Conservation (phyloP, 73 alveolate species). For the Symbiodinium pilosum region DNA sequence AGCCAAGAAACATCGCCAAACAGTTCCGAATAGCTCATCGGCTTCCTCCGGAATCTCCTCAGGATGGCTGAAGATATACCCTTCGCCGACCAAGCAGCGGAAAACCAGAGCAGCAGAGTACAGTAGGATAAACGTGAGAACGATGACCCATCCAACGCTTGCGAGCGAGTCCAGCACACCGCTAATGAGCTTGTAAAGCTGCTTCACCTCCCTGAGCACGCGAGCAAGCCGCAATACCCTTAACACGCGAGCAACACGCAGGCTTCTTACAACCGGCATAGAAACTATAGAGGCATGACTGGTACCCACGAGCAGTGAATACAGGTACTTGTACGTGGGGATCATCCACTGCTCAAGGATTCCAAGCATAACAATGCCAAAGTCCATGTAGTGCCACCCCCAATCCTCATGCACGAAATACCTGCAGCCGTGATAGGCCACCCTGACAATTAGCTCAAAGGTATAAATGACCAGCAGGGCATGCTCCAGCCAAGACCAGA, state of each 20-base stretch:
- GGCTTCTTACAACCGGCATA: constrained; percentile 14
- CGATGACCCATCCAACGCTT: constrained; percentile 41
- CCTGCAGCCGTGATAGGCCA: constrained; percentile 25
- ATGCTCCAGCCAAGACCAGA: not conserved
- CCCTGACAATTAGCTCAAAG: constrained; percentile 54
- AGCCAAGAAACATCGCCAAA: constrained; percentile 46
- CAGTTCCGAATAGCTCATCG: constrained; percentile 27
- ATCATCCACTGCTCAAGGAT: constrained; percentile 73
- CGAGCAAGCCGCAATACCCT: constrained; percentile 76
- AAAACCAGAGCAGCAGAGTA: constrained; percentile 63
- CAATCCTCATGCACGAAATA: constrained; percentile 14
- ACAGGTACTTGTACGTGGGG: not conserved
- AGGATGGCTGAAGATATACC: constrained; percentile 35
- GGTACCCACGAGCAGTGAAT: not conserved
- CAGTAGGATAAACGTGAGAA: not conserved
- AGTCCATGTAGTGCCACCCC: constrained; percentile 47
- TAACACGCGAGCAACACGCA: constrained; percentile 62
- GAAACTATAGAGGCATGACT: not conserved
- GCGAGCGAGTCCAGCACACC: constrained; percentile 69
- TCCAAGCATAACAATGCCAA: constrained; percentile 40
- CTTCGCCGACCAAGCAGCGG: constrained; percentile 55
- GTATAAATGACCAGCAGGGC: constrained; percentile 7
- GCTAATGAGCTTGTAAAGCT: constrained; percentile 68
- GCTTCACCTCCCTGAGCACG: constrained; percentile 38
- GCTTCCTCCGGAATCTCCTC: constrained; percentile 39